A percentile compares a stretch with the other conserved stretches of the same genome.
Conservation (phyloP, 2,329 filamentous ascomycete species). For the Xylariaceae sp. region DNA sequence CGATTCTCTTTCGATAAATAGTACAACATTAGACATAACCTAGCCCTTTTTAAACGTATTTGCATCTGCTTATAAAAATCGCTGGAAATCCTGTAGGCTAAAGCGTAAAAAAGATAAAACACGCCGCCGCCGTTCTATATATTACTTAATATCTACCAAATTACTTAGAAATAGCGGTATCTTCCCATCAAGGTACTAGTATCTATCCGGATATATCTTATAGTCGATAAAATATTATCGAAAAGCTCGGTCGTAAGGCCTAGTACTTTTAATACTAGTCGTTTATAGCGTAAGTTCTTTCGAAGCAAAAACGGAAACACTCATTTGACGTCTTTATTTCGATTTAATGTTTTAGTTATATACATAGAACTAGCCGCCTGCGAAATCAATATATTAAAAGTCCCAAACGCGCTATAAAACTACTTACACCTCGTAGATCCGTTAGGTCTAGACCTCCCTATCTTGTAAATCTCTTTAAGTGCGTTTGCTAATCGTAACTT, state of each 20-base stretch:
- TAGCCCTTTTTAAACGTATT: background rate
- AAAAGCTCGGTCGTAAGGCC: background rate
- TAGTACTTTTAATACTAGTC: background rate
- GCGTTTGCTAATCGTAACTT: background rate
- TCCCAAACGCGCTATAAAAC: background rate
- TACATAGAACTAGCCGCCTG: background rate
- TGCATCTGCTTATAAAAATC: background rate
- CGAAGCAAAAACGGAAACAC: background rate
- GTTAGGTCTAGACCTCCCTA: background rate
- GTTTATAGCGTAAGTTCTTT: background rate
- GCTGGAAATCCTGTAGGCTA: background rate
- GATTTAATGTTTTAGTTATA: background rate
- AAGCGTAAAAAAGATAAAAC: background rate
- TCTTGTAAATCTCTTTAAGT: background rate
- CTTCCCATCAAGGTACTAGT: background rate
- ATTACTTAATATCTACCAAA: background rate
- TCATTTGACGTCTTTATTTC: background rate
- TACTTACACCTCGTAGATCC: background rate
- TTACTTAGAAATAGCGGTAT: background rate
- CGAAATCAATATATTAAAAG: background rate
- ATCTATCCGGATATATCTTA: background rate
- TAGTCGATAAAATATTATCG: background rate
- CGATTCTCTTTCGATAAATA: background rate
- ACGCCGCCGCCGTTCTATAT: background rate
- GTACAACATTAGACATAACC: background rate